These are phyloP conservation scores for Mycena albidolilacea DNA, from an alignment of 768 basidiomycete species.

Conservation along the genomic window DNA sequence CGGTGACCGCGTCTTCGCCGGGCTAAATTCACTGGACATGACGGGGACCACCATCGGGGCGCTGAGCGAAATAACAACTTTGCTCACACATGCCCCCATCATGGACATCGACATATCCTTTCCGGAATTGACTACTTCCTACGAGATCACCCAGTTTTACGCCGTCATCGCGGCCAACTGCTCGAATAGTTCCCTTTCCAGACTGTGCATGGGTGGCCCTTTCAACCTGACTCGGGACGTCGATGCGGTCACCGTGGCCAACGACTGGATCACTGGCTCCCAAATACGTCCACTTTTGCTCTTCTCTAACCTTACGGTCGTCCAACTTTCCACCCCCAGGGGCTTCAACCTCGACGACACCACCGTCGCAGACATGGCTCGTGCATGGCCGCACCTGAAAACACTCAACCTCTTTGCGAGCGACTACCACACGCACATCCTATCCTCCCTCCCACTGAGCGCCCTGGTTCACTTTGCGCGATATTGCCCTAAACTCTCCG, in stretches of 20 bases:
- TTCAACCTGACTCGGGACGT: not conserved
- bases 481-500: not conserved
- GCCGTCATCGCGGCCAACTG: not conserved
- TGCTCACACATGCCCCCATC: not conserved
- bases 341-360: conserved; percentile 21
- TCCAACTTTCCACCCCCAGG: not conserved
- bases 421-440: not conserved
- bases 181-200: not conserved
- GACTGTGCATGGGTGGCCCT: not conserved
- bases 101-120: not conserved
- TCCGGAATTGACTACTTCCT: not conserved
- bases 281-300: not conserved
- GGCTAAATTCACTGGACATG: not conserved
- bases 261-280: not conserved
- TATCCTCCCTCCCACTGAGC: not conserved
- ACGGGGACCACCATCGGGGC: not conserved
- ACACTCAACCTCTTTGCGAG: not conserved
- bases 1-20: not conserved
- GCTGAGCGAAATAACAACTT: not conserved
- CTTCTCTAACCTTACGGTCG: not conserved
- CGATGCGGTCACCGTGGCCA: not conserved
- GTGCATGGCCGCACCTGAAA: not conserved
- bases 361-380: conserved; percentile 2
- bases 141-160: not conserved
- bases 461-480: not conserved